Evolutionary conservation across 2,329 filamentous ascomycete species (phyloP).

Genomic region (Arthroderma sp.): DNA sequence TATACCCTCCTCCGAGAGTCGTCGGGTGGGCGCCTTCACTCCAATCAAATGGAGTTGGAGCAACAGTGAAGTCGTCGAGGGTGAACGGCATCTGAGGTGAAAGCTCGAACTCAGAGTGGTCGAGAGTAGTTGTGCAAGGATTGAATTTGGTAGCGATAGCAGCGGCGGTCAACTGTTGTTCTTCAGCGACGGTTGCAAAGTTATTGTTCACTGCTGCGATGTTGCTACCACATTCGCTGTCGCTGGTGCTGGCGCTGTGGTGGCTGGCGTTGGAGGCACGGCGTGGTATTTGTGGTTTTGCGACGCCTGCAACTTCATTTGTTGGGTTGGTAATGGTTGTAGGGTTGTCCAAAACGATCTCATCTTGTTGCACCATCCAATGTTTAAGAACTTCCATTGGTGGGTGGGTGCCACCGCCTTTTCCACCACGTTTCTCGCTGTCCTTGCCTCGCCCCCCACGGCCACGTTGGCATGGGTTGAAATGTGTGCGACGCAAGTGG

Average conservation of each 20-base stretch:
- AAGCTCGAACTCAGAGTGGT: neutral
- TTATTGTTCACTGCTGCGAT: neutral
- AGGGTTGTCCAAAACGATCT: conserved; percentile 31
- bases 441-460: conserved; percentile 46
- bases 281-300: conserved; percentile 3
- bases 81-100: conserved; percentile 11
- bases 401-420: conserved; percentile 50
- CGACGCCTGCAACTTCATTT: conserved; percentile 1
- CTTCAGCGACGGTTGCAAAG: neutral
- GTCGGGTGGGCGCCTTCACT: neutral
- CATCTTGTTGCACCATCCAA: conserved; percentile 49
- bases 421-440: conserved; percentile 49
- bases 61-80: conserved; percentile 14
- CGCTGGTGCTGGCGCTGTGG: conserved; percentile 15
- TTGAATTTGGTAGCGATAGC: conserved; percentile 3
- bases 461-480: conserved; percentile 53
- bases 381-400: conserved; percentile 49
- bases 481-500: conserved; percentile 77
- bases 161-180: neutral
- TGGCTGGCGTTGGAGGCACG: conserved; percentile 14
- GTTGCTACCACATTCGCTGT: conserved; percentile 6
- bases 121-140: conserved; percentile 4
- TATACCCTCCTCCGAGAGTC: conserved; percentile 19
- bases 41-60: conserved; percentile 10
- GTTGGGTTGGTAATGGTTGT: conserved; percentile 20